Evolutionary conservation across 2,329 filamentous ascomycete genomes (phyloP), one percentile per base, ranked within the genome.

Genomic region (Cercospora citrullina): DNA sequence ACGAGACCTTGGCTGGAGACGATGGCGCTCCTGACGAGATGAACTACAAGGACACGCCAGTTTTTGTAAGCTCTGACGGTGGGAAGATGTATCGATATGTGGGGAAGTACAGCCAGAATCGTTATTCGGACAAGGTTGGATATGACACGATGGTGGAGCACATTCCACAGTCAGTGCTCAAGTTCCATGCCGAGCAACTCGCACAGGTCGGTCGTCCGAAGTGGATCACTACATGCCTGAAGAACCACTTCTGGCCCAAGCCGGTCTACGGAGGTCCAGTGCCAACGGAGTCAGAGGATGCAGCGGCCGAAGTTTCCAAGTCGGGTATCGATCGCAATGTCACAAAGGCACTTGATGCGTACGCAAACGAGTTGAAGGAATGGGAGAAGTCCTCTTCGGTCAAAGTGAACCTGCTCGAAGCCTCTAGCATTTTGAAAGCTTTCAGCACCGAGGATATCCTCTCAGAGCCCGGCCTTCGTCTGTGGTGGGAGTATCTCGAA

Each of bases 401-500:
- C 64, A 79, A 79, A 69, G 78, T 76, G 10, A 72, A 68, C 12
- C 65, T 77, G 64, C 75, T 83, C 21, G 79, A 75, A 57, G 73
- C 76, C 63, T 77, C 81, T 53, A 75, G 71, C 42, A 76, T 84
- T 12, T 71, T 82, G n/a, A 59, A 77, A 18, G 77, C 79, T 1
- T 84, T 84, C 69, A 73, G 76, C 10, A 73, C 78, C 72, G 76
- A 79, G 39, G 82, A 84, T 73, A 74, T 76, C 0, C 81, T 79
- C 42, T 1, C 21, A 26, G 73, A 77, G 5, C 75, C 77, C 10
- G 81, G 81, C 5, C 73, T 84, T 8, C 76, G 83, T 18, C 77
- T 84, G 26, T 83, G 79, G 79, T 83, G 80, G 80, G 81, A 84
- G 74, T 84, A 84, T 61, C 75, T 84, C 30, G 71, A 82, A 72